phyloP scores from a whole-genome alignment of 2,329 filamentous ascomycete species.

The Periconia macrospinosa region DNA sequence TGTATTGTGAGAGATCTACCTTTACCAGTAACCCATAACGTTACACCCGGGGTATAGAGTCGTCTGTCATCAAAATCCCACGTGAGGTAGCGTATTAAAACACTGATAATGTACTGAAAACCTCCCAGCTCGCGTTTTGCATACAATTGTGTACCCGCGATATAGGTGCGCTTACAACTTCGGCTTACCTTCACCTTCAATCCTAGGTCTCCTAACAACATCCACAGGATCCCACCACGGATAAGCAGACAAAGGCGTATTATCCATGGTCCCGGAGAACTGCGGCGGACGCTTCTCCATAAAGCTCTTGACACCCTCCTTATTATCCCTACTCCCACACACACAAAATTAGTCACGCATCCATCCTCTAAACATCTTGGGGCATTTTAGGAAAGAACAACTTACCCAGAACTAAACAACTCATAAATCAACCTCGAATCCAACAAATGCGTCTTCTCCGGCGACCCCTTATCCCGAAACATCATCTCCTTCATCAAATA shows the following conservation, averaged over 20 bases:
- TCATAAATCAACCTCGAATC: conserved; percentile 68
- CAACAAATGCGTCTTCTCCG: conserved; percentile 71
- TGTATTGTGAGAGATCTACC: background rate
- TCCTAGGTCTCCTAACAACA: conserved; percentile 45
- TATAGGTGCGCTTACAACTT: conserved; percentile 25
- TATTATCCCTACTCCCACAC: conserved; percentile 56
- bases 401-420: conserved; percentile 55
- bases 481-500: conserved; percentile 73
- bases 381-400: conserved; percentile 9
- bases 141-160: background rate
- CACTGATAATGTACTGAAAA: too few species aligned
- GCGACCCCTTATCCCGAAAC: conserved; percentile 59
- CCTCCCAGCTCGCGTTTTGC: too few species aligned
- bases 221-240: conserved; percentile 69
- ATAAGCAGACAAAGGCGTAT: conserved; percentile 61
- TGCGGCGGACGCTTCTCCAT: conserved; percentile 67
- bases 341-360: background rate
- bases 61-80: too few species aligned
- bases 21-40: too few species aligned
- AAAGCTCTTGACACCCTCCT: conserved; percentile 70
- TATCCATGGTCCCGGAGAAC: conserved; percentile 63
- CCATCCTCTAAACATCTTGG: background rate
- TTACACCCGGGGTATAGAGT: too few species aligned
- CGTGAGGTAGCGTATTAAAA: too few species aligned
- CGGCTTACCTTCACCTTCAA: conserved; percentile 26